Evolutionary conservation across 805 yeast species (phyloP).

Genomic region (Yarrowia sp.): DNA sequence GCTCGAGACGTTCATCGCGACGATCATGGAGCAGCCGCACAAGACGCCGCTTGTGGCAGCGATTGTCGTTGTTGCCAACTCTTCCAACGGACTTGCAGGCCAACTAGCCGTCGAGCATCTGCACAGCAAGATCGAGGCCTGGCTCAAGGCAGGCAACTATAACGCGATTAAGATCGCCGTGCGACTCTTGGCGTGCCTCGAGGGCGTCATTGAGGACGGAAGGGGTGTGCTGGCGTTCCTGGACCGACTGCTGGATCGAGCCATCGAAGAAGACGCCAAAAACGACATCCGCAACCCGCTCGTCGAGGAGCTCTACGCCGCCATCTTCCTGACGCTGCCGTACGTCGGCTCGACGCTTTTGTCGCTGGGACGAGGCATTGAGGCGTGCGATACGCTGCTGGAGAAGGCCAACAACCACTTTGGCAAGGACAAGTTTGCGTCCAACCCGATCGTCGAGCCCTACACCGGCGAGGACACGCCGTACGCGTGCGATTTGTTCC

Average conservation of each 20-base stretch:
- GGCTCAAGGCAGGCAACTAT: conserved; percentile 53
- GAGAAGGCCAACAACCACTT: background rate
- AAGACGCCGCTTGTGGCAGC: conserved; percentile 72
- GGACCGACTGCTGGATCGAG: conserved; percentile 51
- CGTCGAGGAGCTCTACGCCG: conserved; percentile 67
- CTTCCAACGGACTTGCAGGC: conserved; percentile 63
- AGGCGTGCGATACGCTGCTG: background rate
- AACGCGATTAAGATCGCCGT: conserved; percentile 66
- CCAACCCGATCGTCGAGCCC: conserved; percentile 14
- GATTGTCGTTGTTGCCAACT: conserved; percentile 62
- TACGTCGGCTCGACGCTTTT: conserved; percentile 24
- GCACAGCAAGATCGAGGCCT: conserved; percentile 59
- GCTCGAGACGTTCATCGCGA: conserved; percentile 62
- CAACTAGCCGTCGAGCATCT: conserved; percentile 65
- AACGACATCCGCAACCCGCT: conserved; percentile 44
- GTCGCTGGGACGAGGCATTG: background rate
- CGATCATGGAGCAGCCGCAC: conserved; percentile 85
- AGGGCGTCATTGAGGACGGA: conserved; percentile 55
- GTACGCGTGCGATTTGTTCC: background rate
- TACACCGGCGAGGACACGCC: conserved; percentile 20
- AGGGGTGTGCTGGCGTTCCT: conserved; percentile 51
- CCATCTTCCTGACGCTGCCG: conserved; percentile 63
- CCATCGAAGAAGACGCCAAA: conserved; percentile 48
- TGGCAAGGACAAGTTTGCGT: background rate
- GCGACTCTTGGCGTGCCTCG: conserved; percentile 65